phyloP scores from a whole-genome alignment of 176 grass and related monocot genomes.

The Puya raimondii region DNA sequence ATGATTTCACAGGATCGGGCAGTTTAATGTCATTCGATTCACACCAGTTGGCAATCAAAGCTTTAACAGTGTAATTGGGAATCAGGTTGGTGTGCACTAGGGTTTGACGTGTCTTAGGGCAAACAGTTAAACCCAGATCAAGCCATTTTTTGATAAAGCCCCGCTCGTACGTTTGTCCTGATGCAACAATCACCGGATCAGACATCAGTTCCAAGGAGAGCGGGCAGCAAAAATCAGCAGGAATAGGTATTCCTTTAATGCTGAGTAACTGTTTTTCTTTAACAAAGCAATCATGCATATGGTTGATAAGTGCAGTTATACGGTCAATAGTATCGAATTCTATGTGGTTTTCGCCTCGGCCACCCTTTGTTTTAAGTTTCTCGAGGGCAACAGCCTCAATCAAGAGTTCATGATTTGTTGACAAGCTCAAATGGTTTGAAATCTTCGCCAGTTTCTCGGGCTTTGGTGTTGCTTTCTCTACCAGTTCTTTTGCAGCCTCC shows the following conservation, averaged over 20 bases:
- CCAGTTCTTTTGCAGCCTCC: slow-evolving; percentile 41
- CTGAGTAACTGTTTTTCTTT: slow-evolving; percentile 62
- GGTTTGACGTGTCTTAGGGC: slow-evolving; percentile 80
- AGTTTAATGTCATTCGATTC: slow-evolving; percentile 92
- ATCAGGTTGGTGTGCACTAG: slow-evolving; percentile 95
- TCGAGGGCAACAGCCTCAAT: slow-evolving; percentile 88
- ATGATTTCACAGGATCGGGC: slow-evolving; percentile 79
- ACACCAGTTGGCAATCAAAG: slow-evolving; percentile 98
- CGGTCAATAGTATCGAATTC: slow-evolving; percentile 48
- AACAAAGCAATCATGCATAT: slow-evolving; percentile 66
- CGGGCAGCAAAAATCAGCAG: slow-evolving; percentile 90
- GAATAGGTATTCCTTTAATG: slow-evolving; percentile 86
- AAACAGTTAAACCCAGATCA: slow-evolving; percentile 90
- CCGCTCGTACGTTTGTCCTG: slow-evolving; percentile 94
- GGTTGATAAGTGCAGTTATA: slow-evolving; percentile 49
- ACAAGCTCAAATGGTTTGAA: slow-evolving; percentile 56
- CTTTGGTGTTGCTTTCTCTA: slow-evolving; percentile 18
- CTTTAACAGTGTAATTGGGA: slow-evolving; percentile 98
- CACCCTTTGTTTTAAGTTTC: slow-evolving; percentile 51
- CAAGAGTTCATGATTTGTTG: slow-evolving; percentile 84
- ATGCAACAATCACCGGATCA: slow-evolving; percentile 95
- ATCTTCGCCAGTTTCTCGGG: slow-evolving; percentile 45
- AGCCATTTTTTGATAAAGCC: slow-evolving; percentile 93
- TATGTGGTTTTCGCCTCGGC: slow-evolving; percentile 38
- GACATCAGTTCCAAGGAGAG: slow-evolving; percentile 94